Conservation (phyloP, 192 early-diverging fungal genomes). For the Coemansia sp. region DNA sequence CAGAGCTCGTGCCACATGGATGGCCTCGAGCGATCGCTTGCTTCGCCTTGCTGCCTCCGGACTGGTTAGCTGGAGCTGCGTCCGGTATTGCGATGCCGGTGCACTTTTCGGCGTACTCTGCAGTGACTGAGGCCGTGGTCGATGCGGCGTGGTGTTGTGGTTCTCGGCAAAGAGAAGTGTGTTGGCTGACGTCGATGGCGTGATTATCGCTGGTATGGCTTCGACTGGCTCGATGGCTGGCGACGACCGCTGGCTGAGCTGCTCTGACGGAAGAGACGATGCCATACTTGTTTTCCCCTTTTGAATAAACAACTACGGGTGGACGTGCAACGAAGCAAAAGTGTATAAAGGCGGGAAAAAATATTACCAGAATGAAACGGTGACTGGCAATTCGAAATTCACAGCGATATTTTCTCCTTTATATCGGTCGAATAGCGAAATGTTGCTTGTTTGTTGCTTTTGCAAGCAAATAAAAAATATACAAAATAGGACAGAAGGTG, state of each 20-base stretch:
- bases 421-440: no score
- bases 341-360: no score
- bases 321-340: no score
- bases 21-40: constrained; percentile 33
- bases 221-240: background rate
- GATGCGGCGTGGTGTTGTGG: background rate
- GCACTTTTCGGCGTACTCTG: constrained; percentile 21
- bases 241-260: background rate
- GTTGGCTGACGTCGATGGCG: background rate
- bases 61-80: constrained; percentile 26
- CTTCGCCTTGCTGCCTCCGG: constrained; percentile 37
- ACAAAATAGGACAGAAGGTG: no score
- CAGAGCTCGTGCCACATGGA: constrained; percentile 40
- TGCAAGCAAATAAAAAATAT: background rate
- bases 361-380: no score
- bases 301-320: no score
- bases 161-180: background rate
- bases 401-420: no score
- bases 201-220: background rate
- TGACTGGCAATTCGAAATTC: no score
- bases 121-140: background rate
- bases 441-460: no score
- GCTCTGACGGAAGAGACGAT: constrained; percentile 1
- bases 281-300: background rate
- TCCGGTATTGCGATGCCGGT: constrained; percentile 21